Evolutionary conservation across 116 monocot species (phyloP), one percentile per base, ranked within the genome.

Genomic region (Iris pallida): DNA sequence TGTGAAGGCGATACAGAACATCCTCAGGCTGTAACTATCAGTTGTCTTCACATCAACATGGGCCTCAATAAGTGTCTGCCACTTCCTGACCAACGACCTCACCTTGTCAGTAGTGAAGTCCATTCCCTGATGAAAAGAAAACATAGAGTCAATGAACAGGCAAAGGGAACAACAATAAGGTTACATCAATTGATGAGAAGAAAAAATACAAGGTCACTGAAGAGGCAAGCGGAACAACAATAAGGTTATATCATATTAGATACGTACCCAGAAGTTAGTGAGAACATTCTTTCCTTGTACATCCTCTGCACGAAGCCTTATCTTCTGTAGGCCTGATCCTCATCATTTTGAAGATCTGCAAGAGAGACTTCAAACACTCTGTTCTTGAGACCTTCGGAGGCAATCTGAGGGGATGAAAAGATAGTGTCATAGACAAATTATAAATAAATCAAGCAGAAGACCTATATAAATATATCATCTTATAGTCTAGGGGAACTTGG

Each of bases 31-130:
- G 70, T 89, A 93, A 55, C 72, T 93, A 63, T 92, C 92, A 4
- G 92, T 92, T 15, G 92, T 92, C 57, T 92, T 92, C 20, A 92
- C 92, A 73, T 92, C 93, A 53, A 93, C 93, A 73, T 93, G 93
- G 5, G 93, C 93, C 47, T 93, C 93, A 48, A 93, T 93, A 1
- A 93, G 57, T 8, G 83, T 86, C 65, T 93, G 93, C 93, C 89
- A 93, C 56, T 89, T 93, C 20, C 81, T 75, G n/a, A 92, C 92
- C 42, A 92, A 56, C 0, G 86, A 92, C 65, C 92, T 85, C 0
- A 92, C 70, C 79, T 92, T 92, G 61, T 92, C 92, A 5, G 92
- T 88, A 1, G 92, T 92, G 57, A 92, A 89, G 54, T 84, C 60
- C 93, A 93, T 93, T 5, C 93, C 93, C 93, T 93, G 60, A 16